Evolutionary conservation across 2,329 filamentous ascomycete genomes (phyloP), one percentile per base, ranked within the genome.

Genomic region (Aspergillus unguis): DNA sequence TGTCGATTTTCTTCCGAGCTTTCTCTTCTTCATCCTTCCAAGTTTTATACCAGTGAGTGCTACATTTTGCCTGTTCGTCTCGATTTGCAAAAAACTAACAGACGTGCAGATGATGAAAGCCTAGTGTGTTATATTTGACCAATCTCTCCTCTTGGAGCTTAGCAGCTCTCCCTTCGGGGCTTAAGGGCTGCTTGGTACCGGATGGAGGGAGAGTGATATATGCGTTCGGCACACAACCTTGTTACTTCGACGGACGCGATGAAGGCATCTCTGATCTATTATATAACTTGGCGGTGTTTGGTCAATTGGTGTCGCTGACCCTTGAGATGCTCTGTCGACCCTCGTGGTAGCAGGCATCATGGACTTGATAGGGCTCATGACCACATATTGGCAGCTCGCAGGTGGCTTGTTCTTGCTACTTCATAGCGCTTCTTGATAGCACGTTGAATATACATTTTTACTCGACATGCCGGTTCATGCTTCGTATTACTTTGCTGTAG

Each of bases 181-280:
- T 88, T 73, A 90, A 96, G 94, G 81, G 92, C 90, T 87, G 81
- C 76, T 59, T 77, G 82, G 84, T 74, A 76, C 76, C 78, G 78
- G 80, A 75, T 75, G 79, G 77, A 76, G 84, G 83, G 77, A 87
- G 84, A 80, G 83, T 99, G 94, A 97, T 85, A 91, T 91, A 82
- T 86, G 94, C 91, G 94, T 96, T 88, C 91, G 92, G 90, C 94
- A 96, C 92, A 96, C 81, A 76, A 67, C 87, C 92, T 96, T 97
- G 91, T 96, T 95, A 90, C 83, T 78, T 57, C 23, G 90, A 38
- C 92, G 92, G 85, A 96, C 92, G 94, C 92, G 84, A 90, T 87
- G 82, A 88, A 86, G 88, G 90, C 87, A 95, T 88, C 90, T 96
- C 92, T 97, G 92, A 97, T 66, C 62, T 65, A 55, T 56, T 64